Percentiles rank a stretch among this genome's conserved stretches.
Conservation (phyloP, 2,329 filamentous ascomycete genomes). For the Phoma herbarum region DNA sequence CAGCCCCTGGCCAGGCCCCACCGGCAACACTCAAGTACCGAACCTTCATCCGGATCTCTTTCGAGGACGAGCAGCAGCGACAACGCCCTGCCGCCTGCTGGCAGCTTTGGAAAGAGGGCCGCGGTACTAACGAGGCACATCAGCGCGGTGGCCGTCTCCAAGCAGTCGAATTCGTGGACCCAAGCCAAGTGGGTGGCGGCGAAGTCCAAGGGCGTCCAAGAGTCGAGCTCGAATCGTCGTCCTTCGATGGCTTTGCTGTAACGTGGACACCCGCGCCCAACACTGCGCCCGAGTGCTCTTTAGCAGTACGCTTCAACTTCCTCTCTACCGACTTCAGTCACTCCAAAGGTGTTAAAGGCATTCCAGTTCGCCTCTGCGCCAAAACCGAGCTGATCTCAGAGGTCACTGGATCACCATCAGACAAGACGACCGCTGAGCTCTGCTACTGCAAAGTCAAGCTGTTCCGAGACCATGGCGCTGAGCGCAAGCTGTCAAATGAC, state of each 20-base stretch:
- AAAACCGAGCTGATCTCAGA: conserved; percentile 78
- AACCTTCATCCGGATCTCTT: conserved; percentile 93
- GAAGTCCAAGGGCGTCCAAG: conserved; percentile 58
- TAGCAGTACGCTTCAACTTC: conserved; percentile 97
- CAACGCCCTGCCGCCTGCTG: conserved; percentile 83
- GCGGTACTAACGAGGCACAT: conserved; percentile 94
- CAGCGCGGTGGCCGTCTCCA: conserved; percentile 91
- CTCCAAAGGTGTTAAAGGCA: conserved; percentile 97
- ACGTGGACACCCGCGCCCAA: conserved; percentile 79
- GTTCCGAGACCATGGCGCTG: conserved; percentile 94
- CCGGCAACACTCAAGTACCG: conserved; percentile 76
- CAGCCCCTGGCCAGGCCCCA: conserved; percentile 65
- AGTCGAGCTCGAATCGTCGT: conserved; percentile 67
- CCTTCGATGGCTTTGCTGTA: conserved; percentile 94
- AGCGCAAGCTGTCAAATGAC: conserved; percentile 94
- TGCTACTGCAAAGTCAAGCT: conserved; percentile 97
- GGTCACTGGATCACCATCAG: conserved; percentile 57
- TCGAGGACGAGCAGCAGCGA: conserved; percentile 94
- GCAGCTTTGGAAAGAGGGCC: conserved; percentile 95
- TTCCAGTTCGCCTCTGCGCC: conserved; percentile 89
- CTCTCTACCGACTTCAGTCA: conserved; percentile 98
- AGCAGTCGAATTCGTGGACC: conserved; percentile 91
- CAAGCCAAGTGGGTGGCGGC: conserved; percentile 63
- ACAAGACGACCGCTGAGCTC: conserved; percentile 69
- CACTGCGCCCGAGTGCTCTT: conserved; percentile 76